Conservation (phyloP, 2,329 filamentous ascomycete species). For the Exophiala bonariae region DNA sequence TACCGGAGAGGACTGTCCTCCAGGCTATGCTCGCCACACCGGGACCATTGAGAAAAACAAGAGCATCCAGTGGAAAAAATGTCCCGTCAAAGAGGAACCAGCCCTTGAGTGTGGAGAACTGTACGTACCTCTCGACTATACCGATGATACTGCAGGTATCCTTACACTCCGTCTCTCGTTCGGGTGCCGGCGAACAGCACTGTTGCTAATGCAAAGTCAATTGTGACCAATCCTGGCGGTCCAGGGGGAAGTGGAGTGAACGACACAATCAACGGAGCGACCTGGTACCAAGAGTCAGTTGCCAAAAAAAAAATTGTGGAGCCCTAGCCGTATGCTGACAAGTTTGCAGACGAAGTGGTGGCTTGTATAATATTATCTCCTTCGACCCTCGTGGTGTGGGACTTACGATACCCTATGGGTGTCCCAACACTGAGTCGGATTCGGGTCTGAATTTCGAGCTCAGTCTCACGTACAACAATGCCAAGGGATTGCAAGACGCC, state of each 20-base stretch:
- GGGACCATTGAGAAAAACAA: neutral
- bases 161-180: constrained; percentile 25
- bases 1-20: constrained; percentile 4
- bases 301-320: neutral
- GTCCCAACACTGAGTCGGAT: neutral
- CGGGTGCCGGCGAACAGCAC: constrained; percentile 20
- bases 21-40: constrained; percentile 5
- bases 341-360: constrained; percentile 7
- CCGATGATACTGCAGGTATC: constrained; percentile 13
- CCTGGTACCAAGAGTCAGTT: neutral
- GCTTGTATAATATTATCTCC: constrained; percentile 29
- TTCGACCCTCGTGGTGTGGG: constrained; percentile 34
- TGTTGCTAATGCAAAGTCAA: constrained; percentile 10
- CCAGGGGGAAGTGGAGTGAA: constrained; percentile 10
- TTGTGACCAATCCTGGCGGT: constrained; percentile 23
- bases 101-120: constrained; percentile 19
- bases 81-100: constrained; percentile 2
- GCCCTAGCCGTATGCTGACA: neutral
- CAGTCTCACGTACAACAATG: too few species aligned
- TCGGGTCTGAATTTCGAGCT: too few species aligned
- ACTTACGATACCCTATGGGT: constrained; percentile 6
- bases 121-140: constrained; percentile 28
- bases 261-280: neutral
- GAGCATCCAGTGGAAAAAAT: constrained; percentile 6
- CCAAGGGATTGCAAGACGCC: too few species aligned